These are phyloP conservation scores for Globisporangium alternatum DNA, from an alignment of 352 stramenopile genomes.

Conservation along the genomic window DNA sequence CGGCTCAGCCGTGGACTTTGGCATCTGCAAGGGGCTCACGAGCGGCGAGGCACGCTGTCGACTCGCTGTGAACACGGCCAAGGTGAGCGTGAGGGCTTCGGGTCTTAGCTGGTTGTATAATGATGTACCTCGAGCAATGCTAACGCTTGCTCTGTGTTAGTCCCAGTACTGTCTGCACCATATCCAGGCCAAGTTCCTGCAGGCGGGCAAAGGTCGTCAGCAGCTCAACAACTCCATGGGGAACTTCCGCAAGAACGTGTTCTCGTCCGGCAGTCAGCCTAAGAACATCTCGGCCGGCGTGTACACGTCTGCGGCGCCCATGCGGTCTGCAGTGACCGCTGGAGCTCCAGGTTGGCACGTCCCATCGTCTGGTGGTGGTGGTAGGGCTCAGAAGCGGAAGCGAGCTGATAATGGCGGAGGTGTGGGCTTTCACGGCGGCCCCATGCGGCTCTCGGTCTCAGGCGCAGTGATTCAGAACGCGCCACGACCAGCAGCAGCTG, in stretches of 20 bases:
- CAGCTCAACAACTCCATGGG: constrained; percentile 74
- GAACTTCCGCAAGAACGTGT: constrained; percentile 64
- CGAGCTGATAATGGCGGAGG: constrained; percentile 19
- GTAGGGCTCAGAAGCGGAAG: constrained; percentile 50
- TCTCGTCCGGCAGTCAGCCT: constrained; percentile 41
- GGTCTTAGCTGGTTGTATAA: not conserved
- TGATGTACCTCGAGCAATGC: constrained; percentile 7
- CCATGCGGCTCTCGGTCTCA: constrained; percentile 48
- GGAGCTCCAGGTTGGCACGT: constrained; percentile 16
- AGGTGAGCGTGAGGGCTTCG: constrained; percentile 26
- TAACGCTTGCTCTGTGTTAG: constrained; percentile 19
- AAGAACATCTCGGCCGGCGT: constrained; percentile 81
- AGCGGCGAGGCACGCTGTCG: constrained; percentile 57
- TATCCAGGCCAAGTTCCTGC: constrained; percentile 68
- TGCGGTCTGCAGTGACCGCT: constrained; percentile 7
- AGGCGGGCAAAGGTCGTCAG: constrained; percentile 63
- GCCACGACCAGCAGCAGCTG: not conserved
- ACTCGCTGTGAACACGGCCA: constrained; percentile 70
- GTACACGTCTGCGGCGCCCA: constrained; percentile 42
- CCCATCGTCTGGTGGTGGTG: constrained; percentile 20
- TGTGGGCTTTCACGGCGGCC: constrained; percentile 32
- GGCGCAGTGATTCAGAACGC: constrained; percentile 43
- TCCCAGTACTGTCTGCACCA: constrained; percentile 79
- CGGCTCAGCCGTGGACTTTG: constrained; percentile 66
- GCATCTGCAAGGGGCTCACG: constrained; percentile 74